Percentiles rank a stretch among this genome's conserved stretches.
Conservation (phyloP, 2,329 filamentous ascomycete genomes). For the Mariannaea elegans region DNA sequence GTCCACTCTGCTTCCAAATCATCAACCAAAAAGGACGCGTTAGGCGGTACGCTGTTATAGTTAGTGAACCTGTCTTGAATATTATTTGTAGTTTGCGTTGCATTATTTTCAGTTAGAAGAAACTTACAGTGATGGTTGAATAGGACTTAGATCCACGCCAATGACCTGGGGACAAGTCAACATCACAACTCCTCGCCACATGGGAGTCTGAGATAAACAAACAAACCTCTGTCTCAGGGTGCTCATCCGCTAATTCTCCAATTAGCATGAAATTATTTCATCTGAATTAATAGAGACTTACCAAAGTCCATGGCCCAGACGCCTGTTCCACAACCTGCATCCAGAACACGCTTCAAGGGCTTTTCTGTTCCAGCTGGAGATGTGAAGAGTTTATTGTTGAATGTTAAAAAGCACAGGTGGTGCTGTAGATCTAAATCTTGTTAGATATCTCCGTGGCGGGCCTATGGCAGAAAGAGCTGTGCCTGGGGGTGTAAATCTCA, state of each 20-base stretch:
- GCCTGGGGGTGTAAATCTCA: not conserved
- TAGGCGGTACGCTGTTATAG: not conserved
- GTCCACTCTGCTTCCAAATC: constrained; percentile 12
- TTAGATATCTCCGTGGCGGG: not conserved
- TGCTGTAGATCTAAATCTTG: constrained; percentile 2
- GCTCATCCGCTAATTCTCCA: constrained; percentile 5
- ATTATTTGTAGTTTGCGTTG: not conserved
- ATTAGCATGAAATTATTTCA: not conserved
- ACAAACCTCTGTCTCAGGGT: constrained; percentile 9
- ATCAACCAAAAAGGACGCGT: constrained; percentile 2
- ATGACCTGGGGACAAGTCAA: not conserved
- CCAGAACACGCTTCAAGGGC: constrained; percentile 2
- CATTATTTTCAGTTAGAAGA: not conserved
- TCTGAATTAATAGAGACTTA: not conserved
- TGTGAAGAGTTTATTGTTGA: constrained; percentile 8
- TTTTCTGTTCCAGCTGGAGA: constrained; percentile 5
- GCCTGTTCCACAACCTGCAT: constrained; percentile 12
- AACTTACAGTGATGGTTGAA: constrained; percentile 12
- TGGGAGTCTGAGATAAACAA: not conserved
- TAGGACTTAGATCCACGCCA: constrained; percentile 12
- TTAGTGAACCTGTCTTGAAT: not conserved
- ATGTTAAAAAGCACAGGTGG: constrained; percentile 10
- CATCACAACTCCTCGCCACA: not conserved
- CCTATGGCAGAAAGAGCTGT: not conserved
- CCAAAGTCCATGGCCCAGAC: constrained; percentile 11